Base-by-base conservation (phyloP, 148 eudicot genomes). In the Camellia lanceoleosa region DNA sequence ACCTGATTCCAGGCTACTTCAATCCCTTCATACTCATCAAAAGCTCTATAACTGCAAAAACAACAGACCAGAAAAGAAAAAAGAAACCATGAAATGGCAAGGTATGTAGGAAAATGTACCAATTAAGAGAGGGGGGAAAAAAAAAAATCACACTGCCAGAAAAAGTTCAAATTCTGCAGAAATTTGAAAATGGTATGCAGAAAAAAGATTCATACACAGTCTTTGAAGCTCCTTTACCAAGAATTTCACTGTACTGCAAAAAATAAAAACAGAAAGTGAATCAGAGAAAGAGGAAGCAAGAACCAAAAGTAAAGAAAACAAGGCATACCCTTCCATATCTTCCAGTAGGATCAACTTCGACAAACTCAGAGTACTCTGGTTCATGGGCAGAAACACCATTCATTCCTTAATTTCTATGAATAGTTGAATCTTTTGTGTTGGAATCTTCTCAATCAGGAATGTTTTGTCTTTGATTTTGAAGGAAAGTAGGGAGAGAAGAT, bases 331-430 rank as follows among this genome's bases (percentile, higher is more conserved):
- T 89, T 75, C 95, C 97, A 84, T 93, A 93, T 90, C 97, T 88
- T 30, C 95, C 95, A 82, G 95, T 90, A 15, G 97, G 97, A 93
- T 93, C 97, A 87, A 89, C 84, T 86, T 93, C 97, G 76, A 90
- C 91, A 82, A 88, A 93, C n/a, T 86, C 95, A 72, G 92, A 87
- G 61, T 52, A 71, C 65, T 85, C 91, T 68, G 86, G 82, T 59
- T 89, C 95, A 81, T 75, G 82, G 55, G 67, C 83, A 75, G 65
- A 79, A 3, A 78, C 82, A 84, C 84, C 89, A 87, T 89, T 89
- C 94, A 91, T 91, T 44, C 52, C 67, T 77, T 18, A 5, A n/a
- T n/a, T 71, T 18, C 71, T 62, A 56, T 23, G 23, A 14, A 13
- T 68, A 58, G 30, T 38, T 59, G n/a, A 61, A 44, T 6, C 60